These are phyloP conservation scores for Paecilomyces niveus DNA, from an alignment of 2,329 filamentous ascomycete genomes.

Conservation along the genomic window DNA sequence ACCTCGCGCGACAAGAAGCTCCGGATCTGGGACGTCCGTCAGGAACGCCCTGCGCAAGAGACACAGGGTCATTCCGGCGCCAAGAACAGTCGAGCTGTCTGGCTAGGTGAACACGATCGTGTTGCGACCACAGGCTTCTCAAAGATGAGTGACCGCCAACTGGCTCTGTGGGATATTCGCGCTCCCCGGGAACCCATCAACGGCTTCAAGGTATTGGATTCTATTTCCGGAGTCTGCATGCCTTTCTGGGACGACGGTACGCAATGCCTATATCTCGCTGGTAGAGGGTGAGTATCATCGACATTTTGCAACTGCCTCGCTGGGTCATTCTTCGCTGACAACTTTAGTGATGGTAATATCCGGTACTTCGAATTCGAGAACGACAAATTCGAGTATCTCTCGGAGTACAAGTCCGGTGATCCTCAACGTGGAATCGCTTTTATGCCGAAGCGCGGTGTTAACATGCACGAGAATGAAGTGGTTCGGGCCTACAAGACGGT, in stretches of 20 bases:
- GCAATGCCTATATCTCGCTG: slow-evolving; percentile 89
- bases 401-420: slow-evolving; percentile 94
- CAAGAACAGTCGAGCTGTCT: slow-evolving; percentile 94
- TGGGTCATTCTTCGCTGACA: slow-evolving; percentile 6
- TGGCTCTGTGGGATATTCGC: slow-evolving; percentile 91
- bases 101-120: slow-evolving; percentile 95
- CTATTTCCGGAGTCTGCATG: slow-evolving; percentile 97
- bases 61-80: slow-evolving; percentile 80
- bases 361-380: slow-evolving; percentile 98
- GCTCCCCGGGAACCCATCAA: slow-evolving; percentile 73
- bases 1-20: slow-evolving; percentile 98
- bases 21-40: slow-evolving; percentile 92
- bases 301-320: not conserved
- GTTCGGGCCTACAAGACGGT: slow-evolving; percentile 97
- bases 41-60: slow-evolving; percentile 82
- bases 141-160: slow-evolving; percentile 93
- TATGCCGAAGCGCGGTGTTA: slow-evolving; percentile 88
- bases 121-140: slow-evolving; percentile 97
- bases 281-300: slow-evolving; percentile 69
- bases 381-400: slow-evolving; percentile 96
- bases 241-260: slow-evolving; percentile 99
- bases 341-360: slow-evolving; percentile 83
- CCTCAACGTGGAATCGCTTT: slow-evolving; percentile 94
- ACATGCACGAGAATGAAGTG: slow-evolving; percentile 93
- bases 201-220: slow-evolving; percentile 84